Evolutionary conservation across 306 rosid species (phyloP).

Genomic region (Oemleria cerasiformis): DNA sequence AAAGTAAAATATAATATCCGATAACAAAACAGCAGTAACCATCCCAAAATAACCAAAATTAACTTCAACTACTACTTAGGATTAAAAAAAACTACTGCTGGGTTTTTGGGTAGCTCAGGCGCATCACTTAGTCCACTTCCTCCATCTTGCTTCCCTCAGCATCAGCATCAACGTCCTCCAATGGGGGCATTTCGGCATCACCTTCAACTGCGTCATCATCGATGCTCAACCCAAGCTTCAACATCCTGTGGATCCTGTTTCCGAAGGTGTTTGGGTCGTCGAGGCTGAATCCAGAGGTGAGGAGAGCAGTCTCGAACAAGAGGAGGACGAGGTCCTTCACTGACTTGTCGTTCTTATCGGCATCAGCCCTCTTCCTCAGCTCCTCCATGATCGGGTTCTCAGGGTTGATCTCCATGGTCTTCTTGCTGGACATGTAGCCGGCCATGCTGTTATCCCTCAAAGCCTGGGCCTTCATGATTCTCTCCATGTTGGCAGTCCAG

Average conservation of each 20-base stretch:
- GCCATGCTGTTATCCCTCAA: constrained; percentile 91
- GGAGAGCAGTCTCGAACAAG: constrained; percentile 83
- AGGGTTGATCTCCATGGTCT: constrained; percentile 95
- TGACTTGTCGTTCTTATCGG: constrained; percentile 87
- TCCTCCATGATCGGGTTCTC: constrained; percentile 96
- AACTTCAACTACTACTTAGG: neutral
- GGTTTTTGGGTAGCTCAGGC: neutral
- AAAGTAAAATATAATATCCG: constrained; percentile 1
- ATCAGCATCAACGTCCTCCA: constrained; percentile 78
- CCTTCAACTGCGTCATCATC: constrained; percentile 68
- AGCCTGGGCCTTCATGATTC: constrained; percentile 96
- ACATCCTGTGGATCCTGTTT: constrained; percentile 93
- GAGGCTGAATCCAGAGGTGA: constrained; percentile 93
- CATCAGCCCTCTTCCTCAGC: constrained; percentile 81
- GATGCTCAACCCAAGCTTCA: constrained; percentile 89
- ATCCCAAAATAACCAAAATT: neutral
- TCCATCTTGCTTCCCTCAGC: constrained; percentile 98
- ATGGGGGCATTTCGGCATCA: constrained; percentile 84
- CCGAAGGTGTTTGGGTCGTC: constrained; percentile 97
- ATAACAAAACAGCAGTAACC: neutral
- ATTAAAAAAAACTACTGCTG: neutral
- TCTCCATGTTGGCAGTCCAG: constrained; percentile 97
- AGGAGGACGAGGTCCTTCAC: constrained; percentile 90
- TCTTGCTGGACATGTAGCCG: constrained; percentile 94
- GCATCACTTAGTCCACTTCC: constrained; percentile 61